Base-by-base conservation (phyloP, 2,329 filamentous ascomycete species). In the Dactylonectria macrodidyma region DNA sequence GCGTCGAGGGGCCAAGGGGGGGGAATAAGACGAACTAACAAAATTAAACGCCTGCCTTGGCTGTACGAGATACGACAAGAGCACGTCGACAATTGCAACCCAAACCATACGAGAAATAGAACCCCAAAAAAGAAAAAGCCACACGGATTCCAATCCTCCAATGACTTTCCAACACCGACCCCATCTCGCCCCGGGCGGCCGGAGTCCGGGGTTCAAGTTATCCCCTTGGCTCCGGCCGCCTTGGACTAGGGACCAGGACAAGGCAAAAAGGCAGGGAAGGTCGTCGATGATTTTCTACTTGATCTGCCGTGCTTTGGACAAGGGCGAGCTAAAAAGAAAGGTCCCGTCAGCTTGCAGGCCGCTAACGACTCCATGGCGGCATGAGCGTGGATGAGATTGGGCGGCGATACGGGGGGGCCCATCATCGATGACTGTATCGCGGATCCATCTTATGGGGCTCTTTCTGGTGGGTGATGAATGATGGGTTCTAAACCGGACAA, bases 61-160 rank as follows among this genome's bases (percentile, higher is more conserved):
- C 41, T 44, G 41, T 44, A 44, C 41, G 41, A 44, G 16, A 44
- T 44, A 44, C 41, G 41, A 44, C 41, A n/a, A 44, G 7, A 30
- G 26, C 41, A 19, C 41, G 41, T 44, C 41, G 14, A 44, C 36
- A 38, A 38, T 38, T 38, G 12, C n/a, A 44, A 44, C 41, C 16
- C 14, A n/a, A n/a, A n/a, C 41, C 41, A 3, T 8, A 44, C 38
- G 48, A 51, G 12, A 26, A 24, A 24, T 22, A 50, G 26, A 55
- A 33, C 16, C 3, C 44, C 41, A 46, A 66, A 26, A 41, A 22
- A 62, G 33, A 36, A 50, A 36, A 50, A 57, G 58, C 47, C 69
- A 68, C 69, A 68, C 62, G 61, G 59, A 41, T 65, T 19, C 41
- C 41, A 44, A 44, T 44, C 41, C 16, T 44, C 41, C 41, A 62